phyloP scores from a whole-genome alignment of 805 yeast species.

The Saturnispora dispora region DNA sequence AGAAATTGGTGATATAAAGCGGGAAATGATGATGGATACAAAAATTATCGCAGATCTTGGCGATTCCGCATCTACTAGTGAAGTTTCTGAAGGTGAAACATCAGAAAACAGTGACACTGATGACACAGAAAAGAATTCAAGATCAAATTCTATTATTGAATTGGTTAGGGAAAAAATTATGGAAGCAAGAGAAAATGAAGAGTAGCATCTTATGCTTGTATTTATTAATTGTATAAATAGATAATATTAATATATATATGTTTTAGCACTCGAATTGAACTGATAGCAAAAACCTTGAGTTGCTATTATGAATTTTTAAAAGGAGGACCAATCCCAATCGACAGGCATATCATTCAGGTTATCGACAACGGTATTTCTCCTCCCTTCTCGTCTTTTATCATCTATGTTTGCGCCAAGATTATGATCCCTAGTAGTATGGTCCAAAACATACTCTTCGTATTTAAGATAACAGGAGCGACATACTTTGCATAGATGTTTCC shows the following conservation, averaged over 20 bases:
- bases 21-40: slow-evolving; percentile 37
- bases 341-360: slow-evolving; percentile 22
- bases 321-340: slow-evolving; percentile 35
- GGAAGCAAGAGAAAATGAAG: background rate
- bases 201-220: background rate
- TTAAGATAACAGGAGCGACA: slow-evolving; percentile 27
- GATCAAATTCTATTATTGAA: background rate
- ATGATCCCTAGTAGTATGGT: slow-evolving; percentile 24
- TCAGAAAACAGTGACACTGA: slow-evolving; percentile 13
- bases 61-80: slow-evolving; percentile 23
- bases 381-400: slow-evolving; percentile 12
- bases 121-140: background rate
- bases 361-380: slow-evolving; percentile 13
- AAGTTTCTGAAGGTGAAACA: slow-evolving; percentile 23
- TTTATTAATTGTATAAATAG: background rate
- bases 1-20: slow-evolving; percentile 10
- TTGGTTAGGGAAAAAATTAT: slow-evolving; percentile 4
- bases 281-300: background rate
- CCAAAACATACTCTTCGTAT: slow-evolving; percentile 27
- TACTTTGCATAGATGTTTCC: slow-evolving; percentile 28
- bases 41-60: slow-evolving; percentile 46
- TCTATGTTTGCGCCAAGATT: slow-evolving; percentile 18
- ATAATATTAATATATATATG: background rate
- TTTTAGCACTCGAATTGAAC: background rate
- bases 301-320: slow-evolving; percentile 12